Conservation (phyloP, 352 stramenopile genomes). For the Thraustotheca clavata region DNA sequence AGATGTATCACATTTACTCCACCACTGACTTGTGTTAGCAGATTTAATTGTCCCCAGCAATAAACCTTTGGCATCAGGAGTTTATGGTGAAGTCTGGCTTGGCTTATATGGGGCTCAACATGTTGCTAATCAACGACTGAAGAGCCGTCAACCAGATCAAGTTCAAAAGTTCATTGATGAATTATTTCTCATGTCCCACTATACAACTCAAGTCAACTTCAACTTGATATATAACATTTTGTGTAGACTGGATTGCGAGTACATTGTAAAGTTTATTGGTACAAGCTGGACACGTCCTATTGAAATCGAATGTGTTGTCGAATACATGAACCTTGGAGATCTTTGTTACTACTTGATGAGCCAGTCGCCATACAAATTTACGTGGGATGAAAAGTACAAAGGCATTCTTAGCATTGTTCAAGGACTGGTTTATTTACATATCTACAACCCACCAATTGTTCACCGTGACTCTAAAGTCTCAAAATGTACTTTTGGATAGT, state of each 20-base stretch:
- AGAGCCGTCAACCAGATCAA: conserved; percentile 36
- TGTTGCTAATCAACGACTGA: conserved; percentile 50
- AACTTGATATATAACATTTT: conserved; percentile 23
- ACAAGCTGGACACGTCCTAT: conserved; percentile 55
- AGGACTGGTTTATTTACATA: conserved; percentile 12
- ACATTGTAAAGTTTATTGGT: conserved; percentile 49
- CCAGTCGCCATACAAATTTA: neutral
- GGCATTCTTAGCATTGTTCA: neutral
- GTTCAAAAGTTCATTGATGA: conserved; percentile 34
- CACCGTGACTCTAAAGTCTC: too few species aligned
- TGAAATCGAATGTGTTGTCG: conserved; percentile 49
- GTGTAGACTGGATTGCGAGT: conserved; percentile 10
- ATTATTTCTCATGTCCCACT: conserved; percentile 41
- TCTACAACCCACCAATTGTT: conserved; percentile 23
- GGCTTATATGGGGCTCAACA: conserved; percentile 53
- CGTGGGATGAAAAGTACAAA: conserved; percentile 6
- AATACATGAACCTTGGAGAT: conserved; percentile 63
- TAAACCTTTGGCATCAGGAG: conserved; percentile 48
- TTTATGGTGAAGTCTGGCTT: conserved; percentile 61
- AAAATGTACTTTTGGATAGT: too few species aligned
- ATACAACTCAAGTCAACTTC: conserved; percentile 36
- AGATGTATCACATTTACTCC: neutral
- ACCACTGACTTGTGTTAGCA: conserved; percentile 26
- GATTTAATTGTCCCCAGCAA: conserved; percentile 40
- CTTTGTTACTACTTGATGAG: conserved; percentile 37